phyloP scores from a whole-genome alignment of 768 basidiomycete genomes.

The Infundibulicybe gibba region DNA sequence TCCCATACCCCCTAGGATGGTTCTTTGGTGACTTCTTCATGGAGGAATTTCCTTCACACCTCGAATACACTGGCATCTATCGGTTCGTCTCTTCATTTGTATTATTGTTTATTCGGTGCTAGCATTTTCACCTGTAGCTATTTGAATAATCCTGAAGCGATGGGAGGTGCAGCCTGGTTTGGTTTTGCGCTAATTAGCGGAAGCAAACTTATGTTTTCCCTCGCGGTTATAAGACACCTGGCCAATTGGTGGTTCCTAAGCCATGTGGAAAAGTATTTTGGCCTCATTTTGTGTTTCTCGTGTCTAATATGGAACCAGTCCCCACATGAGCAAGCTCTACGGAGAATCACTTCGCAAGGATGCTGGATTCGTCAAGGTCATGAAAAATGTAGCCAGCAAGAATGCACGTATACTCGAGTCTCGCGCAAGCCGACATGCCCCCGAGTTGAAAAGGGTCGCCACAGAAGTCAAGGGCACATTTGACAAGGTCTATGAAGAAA shows the following conservation, averaged over 20 bases:
- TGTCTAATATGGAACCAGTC: slow-evolving; percentile 41
- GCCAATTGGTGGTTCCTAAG: slow-evolving; percentile 97
- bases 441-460: slow-evolving; percentile 75
- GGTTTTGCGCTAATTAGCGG: slow-evolving; percentile 90
- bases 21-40: slow-evolving; percentile 98
- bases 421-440: slow-evolving; percentile 76
- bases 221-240: slow-evolving; percentile 83
- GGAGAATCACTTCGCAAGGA: slow-evolving; percentile 92
- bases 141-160: slow-evolving; percentile 92
- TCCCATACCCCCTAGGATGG: slow-evolving; percentile 61
- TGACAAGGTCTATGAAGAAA: slow-evolving; percentile 94
- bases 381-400: slow-evolving; percentile 87
- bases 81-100: slow-evolving; percentile 43
- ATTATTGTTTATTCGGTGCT: not conserved
- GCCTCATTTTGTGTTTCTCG: not conserved
- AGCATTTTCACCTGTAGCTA: slow-evolving; percentile 44
- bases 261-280: slow-evolving; percentile 82
- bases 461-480: slow-evolving; percentile 92
- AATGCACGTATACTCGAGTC: slow-evolving; percentile 75
- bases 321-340: slow-evolving; percentile 98
- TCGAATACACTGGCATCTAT: slow-evolving; percentile 97
- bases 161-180: slow-evolving; percentile 95
- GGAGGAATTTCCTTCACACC: slow-evolving; percentile 83
- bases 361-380: slow-evolving; percentile 97
- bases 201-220: slow-evolving; percentile 83